These are phyloP conservation scores for Knufia fluminis DNA, from an alignment of 2,329 filamentous ascomycete genomes.

Conservation along the genomic window DNA sequence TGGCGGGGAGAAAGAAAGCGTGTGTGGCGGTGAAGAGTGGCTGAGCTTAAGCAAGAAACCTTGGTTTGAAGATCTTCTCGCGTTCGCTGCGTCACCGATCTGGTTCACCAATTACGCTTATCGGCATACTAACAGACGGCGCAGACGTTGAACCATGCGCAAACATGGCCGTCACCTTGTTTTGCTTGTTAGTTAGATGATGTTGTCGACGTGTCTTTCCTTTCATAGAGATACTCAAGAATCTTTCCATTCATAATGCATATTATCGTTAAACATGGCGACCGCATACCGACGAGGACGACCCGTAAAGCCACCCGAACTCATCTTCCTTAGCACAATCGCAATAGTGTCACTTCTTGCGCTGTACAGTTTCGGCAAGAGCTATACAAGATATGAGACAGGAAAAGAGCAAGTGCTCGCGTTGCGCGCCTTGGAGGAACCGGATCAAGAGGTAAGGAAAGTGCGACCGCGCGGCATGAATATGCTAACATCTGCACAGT, in stretches of 20 bases:
- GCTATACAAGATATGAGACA: background rate
- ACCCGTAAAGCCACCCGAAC: background rate
- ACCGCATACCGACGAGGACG: slow-evolving; percentile 2
- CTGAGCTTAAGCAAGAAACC: too few relatives aligned
- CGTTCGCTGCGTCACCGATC: background rate
- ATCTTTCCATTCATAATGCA: background rate
- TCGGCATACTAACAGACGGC: background rate
- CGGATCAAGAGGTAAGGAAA: slow-evolving; percentile 16
- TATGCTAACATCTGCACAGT: slow-evolving; percentile 39
- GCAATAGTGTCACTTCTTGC: slow-evolving; percentile 5
- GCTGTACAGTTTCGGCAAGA: slow-evolving; percentile 7
- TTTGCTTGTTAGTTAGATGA: background rate
- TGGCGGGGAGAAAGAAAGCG: too few relatives aligned
- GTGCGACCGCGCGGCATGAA: background rate
- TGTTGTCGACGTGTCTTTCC: background rate
- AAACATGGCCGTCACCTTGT: background rate
- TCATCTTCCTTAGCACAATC: slow-evolving; percentile 8
- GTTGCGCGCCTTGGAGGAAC: slow-evolving; percentile 13
- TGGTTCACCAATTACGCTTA: background rate
- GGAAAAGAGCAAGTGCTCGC: background rate
- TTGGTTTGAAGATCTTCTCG: too few relatives aligned
- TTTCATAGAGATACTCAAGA: background rate
- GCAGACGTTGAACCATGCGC: background rate
- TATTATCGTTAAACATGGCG: slow-evolving; percentile 6
- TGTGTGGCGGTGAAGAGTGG: too few relatives aligned